These are phyloP conservation scores for Colletotrichum sp. DNA, from an alignment of 2,329 filamentous ascomycete genomes.

Conservation along the genomic window DNA sequence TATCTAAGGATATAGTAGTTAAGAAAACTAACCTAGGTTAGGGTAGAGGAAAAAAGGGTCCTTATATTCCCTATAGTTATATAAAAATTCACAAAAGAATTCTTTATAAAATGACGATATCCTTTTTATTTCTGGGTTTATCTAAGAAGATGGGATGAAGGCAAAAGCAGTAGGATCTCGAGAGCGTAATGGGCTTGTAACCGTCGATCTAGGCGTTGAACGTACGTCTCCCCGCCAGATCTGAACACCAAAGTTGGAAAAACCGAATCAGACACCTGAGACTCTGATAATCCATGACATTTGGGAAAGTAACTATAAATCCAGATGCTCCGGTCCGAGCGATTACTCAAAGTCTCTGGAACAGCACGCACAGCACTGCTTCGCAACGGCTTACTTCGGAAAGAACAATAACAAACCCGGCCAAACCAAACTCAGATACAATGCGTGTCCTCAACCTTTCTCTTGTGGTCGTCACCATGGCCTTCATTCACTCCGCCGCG, in stretches of 20 bases:
- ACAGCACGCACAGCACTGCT: not conserved
- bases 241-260: not conserved
- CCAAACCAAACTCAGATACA: not conserved
- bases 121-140: not conserved
- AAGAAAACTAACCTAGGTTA: too few relatives aligned
- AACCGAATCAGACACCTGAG: accelerated
- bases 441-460: not conserved
- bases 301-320: not conserved
- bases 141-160: not conserved
- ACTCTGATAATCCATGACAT: not conserved
- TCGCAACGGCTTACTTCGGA: not conserved
- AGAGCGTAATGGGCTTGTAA: accelerated
- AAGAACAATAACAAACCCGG: not conserved
- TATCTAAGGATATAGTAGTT: too few relatives aligned
- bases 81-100: too few relatives aligned
- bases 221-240: not conserved
- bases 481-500: not conserved
- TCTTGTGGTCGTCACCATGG: not conserved
- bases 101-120: too few relatives aligned
- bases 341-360: not conserved
- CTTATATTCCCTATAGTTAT: too few relatives aligned
- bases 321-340: accelerated
- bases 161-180: accelerated
- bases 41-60: too few relatives aligned
- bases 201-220: not conserved